Percentiles rank a stretch among this genome's conserved stretches.
These are phyloP conservation scores for Ulmus americana DNA, from an alignment of 331 rosid species.

Conservation along the genomic window DNA sequence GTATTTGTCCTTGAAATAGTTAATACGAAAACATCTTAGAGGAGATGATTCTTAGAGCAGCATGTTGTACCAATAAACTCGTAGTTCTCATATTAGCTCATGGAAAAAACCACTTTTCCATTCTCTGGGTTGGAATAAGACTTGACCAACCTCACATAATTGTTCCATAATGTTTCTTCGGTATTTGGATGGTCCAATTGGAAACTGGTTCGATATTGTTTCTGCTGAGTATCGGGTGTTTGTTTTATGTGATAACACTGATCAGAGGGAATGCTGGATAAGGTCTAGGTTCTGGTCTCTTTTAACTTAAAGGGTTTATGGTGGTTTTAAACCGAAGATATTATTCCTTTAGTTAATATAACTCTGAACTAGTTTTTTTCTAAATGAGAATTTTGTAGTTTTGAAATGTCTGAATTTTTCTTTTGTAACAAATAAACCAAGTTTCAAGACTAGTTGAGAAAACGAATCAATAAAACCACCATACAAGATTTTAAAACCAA, in stretches of 20 bases:
- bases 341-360: no score
- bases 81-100: not conserved
- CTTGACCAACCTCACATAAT: not conserved
- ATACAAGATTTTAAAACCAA: no score
- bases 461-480: no score
- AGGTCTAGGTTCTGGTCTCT: not conserved
- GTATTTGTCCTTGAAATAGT: conserved; percentile 19
- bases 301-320: no score
- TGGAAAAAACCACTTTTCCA: not conserved
- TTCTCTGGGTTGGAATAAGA: not conserved
- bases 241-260: not conserved
- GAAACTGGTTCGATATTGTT: not conserved
- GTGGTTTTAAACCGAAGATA: no score
- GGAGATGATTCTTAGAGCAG: not conserved
- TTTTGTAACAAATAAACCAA: no score
- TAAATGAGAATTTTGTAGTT: no score
- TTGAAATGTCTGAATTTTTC: no score
- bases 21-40: not conserved
- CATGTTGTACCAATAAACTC: not conserved
- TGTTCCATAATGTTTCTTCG: not conserved
- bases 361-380: no score
- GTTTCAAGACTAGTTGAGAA: no score
- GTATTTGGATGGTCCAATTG: not conserved
- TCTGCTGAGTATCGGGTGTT: not conserved
- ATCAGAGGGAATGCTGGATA: not conserved